Evolutionary conservation across 2,329 filamentous ascomycete genomes (phyloP), one percentile per base, ranked within the genome.

Genomic region (Aspergillus sergii): DNA sequence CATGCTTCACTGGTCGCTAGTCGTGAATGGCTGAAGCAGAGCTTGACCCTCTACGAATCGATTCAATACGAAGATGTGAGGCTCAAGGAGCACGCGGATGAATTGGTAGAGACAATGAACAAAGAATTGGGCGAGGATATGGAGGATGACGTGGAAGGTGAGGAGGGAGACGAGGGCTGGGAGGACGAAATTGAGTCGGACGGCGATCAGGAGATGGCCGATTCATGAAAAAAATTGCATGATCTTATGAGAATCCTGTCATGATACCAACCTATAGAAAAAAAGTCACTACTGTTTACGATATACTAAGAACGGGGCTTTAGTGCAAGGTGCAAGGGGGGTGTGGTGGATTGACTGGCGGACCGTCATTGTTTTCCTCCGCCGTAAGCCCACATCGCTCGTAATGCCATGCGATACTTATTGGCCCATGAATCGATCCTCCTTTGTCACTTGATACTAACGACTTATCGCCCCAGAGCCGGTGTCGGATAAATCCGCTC

Each of bases 11-110:
- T 93, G 84, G 87, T 87, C 61, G 89, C 91, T 19, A 91, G 93
- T 71, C 86, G 92, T 60, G 88, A 91, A 72, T 97, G 94, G 92
- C 83, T 98, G 54, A 88, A 87, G 62, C 91, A 91, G 72, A 92
- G 92, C 73, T 82, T 96, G 67, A 89, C 89, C 73, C 84, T 97
- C n/a, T 98, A 92, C 76, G 81, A 87, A 45, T 75, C 86, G 71
- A 85, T 95, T 70, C 89, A 94, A 58, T 98, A 97, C 75, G 94
- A 82, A 60, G 81, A 84, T 66, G 80, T 81, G 26, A 76, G 73
- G 59, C 72, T 84, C 34, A 77, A 75, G 51, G 77, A 81, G 28
- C 80, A 83, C 66, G 78, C 78, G 12, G 54, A 76, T 46, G 81
- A 83, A 60, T 71, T 83, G 55, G 76, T 81, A 4, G 72, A 78